A percentile compares a stretch with the other conserved stretches of the same genome.
phyloP scores from a whole-genome alignment of 2,329 filamentous ascomycete species.

The Pezicula neosporulosa region DNA sequence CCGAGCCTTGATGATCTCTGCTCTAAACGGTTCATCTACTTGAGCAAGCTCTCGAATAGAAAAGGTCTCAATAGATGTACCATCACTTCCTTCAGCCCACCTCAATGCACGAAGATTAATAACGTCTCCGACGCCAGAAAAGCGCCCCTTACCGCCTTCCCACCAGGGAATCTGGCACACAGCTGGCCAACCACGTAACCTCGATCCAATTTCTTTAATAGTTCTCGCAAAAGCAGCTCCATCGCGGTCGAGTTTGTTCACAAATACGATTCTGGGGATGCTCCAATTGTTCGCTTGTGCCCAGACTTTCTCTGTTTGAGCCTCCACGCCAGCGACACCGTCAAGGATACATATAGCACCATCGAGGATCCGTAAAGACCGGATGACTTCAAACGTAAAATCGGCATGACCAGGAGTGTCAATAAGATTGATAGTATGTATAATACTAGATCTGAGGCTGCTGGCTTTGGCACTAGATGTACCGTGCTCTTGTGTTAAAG shows the following conservation, averaged over 20 bases:
- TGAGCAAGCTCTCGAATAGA: conserved; percentile 49
- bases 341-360: conserved; percentile 92
- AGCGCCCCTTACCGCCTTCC: conserved; percentile 65
- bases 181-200: conserved; percentile 80
- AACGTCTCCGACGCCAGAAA: conserved; percentile 82
- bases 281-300: conserved; percentile 79
- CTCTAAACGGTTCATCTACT: conserved; percentile 46
- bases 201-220: conserved; percentile 77
- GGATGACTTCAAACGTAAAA: conserved; percentile 93
- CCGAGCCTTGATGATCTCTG: conserved; percentile 73
- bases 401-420: conserved; percentile 97
- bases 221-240: conserved; percentile 81
- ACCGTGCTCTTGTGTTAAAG: conserved; percentile 28
- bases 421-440: conserved; percentile 83
- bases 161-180: conserved; percentile 97
- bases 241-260: conserved; percentile 84
- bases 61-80: conserved; percentile 55
- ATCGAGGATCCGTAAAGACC: conserved; percentile 83
- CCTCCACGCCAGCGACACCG: conserved; percentile 90
- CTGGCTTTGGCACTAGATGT: conserved; percentile 24
- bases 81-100: conserved; percentile 67
- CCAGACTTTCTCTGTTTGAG: conserved; percentile 97
- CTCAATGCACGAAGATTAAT: conserved; percentile 71
- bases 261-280: conserved; percentile 78
- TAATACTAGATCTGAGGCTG: conserved; percentile 46